Base-by-base conservation (phyloP, 495 filamentous ascomycete species). In the Evernia prunastri region DNA sequence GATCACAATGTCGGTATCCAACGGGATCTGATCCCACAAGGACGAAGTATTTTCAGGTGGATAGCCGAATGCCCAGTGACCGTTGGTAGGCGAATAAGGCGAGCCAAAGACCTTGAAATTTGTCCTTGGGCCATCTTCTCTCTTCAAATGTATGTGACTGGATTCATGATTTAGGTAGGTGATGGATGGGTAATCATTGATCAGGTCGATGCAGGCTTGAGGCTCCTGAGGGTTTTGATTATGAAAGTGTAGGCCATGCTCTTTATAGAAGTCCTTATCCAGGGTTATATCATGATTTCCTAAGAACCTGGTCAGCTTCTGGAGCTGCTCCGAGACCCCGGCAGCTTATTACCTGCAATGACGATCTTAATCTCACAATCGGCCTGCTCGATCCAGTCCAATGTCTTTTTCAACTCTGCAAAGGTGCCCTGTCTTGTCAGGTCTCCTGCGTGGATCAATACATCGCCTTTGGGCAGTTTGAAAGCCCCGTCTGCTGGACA, bases 201-300 rank as follows among this genome's bases (percentile, higher is more conserved):
- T 66, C 7, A 89, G 69, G 11, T 82, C 72, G 9, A 83, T 75
- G 69, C 86, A 90, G 63, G 80, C 72, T 39, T 75, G 72, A 18
- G 80, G 72, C 53, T 85, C 77, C 73, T 89, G 80, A 20, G 79
- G 79, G n/a, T 74, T 68, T 56, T 85, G 75, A 64, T 83, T 82
- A 68, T 88, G 86, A 67, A 87, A 86, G 54, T 76, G 77, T 0
- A 72, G 63, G 6, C 84, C 82, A 64, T 87, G 74, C 37, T 84
- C 70, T 3, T 75, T 66, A 67, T 88, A 88, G 74, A 91, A 89
- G 0, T 72, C 68, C 25, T 69, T 62, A 71, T 92, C 89, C 7
- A 94, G 77, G 0, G 87, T 89, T 57, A 92, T 78, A 68, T 94
- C 90, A 70, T 94, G 90, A 70, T 93, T 94, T 31, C 89, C 88